phyloP scores from a whole-genome alignment of 352 stramenopile species.

The Globisporangium radiosum region DNA sequence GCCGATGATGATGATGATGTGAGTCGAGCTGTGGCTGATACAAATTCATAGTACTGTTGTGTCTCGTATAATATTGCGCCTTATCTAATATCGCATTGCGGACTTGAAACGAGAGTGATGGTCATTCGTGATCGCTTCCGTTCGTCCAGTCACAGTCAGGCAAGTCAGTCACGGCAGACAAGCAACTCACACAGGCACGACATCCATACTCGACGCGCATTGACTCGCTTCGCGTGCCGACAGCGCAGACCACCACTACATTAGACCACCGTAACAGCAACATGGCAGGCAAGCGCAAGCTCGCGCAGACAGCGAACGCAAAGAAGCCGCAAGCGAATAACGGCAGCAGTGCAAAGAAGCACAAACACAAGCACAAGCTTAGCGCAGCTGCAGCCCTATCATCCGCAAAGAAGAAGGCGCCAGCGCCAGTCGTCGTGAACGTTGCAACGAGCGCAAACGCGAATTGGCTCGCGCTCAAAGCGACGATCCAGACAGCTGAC shows the following conservation, averaged over 20 bases:
- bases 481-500: constrained; percentile 49
- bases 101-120: no score
- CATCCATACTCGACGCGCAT: no score
- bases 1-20: neutral
- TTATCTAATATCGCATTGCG: no score
- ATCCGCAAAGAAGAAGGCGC: constrained; percentile 16
- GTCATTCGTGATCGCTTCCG: no score
- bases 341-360: constrained; percentile 18
- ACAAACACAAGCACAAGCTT: constrained; percentile 22
- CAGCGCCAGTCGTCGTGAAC: constrained; percentile 3
- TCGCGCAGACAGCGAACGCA: neutral
- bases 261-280: neutral
- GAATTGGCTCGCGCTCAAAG: constrained; percentile 74
- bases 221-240: no score
- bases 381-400: neutral
- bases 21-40: neutral
- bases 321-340: constrained; percentile 11
- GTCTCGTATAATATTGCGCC: no score
- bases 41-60: neutral
- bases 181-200: no score
- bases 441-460: constrained; percentile 30
- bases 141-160: no score
- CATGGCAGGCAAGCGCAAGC: constrained; percentile 20
- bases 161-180: no score
- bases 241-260: no score